Evolutionary conservation across 495 filamentous ascomycete species (phyloP), one percentile per base, ranked within the genome.

Genomic region (Penicillium silybi): DNA sequence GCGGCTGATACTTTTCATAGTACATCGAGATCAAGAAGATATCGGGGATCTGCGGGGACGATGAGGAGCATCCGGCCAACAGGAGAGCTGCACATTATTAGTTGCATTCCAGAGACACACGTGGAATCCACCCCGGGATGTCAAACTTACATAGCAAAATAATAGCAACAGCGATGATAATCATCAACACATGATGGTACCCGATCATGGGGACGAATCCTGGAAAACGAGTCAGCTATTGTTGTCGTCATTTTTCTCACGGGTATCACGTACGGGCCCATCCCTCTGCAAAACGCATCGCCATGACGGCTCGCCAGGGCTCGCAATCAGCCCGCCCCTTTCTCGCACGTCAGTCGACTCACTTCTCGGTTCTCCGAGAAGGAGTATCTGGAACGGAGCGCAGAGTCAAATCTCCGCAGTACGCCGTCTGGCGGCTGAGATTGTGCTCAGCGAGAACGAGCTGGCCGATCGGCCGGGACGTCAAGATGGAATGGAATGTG

Each of bases 101-200:
- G 62, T 45, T 13, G 41, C 56, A 67, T 64, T 61, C 58, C 50
- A 27, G 15, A 5, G 10, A 13, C 17, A 41, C 17, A 52, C 41
- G 26, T 22, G 37, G 39, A 25, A 32, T 3, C n/a, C 5, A 5
- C n/a, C 11, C 10, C 17, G 22, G 25, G 41, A 19, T 41, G 22
- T 41, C 10, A 1, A 17, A 77, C 92, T 72, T 77, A 97, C 92
- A 97, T 49, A 98, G 80, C 65, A 98, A 74, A 70, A 98, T 93
- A 64, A 98, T 96, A 1, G 92, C 81, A 41, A 97, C 77, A 34
- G 90, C 90, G 62, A 98, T 96, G 45, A 99, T 73, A 58, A 97
- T 88, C 93, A 99, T 97, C 58, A 99, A 79, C 41, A 97, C 88
- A 82, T 99, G 93, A 72, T 99, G 93, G 72, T 97, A 99, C 54